These are phyloP conservation scores for Smittium culicis DNA, from an alignment of 371 early-diverging fungal species.

Conservation along the genomic window DNA sequence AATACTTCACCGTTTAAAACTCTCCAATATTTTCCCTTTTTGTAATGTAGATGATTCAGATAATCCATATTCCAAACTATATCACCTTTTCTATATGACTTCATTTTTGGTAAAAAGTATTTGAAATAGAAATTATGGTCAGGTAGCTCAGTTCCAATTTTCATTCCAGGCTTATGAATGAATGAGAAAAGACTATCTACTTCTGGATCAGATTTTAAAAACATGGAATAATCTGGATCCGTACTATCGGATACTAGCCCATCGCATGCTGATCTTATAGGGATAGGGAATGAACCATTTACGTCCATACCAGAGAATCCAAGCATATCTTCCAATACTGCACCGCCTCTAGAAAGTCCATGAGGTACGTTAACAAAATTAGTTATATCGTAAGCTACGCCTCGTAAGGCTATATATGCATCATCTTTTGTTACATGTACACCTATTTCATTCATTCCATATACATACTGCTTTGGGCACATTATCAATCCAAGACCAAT, in stretches of 20 bases:
- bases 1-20: slow-evolving; percentile 43
- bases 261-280: slow-evolving; percentile 38
- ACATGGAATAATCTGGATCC: slow-evolving; percentile 26
- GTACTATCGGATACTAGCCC: slow-evolving; percentile 29
- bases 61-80: slow-evolving; percentile 40
- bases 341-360: slow-evolving; percentile 32
- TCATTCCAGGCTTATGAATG: slow-evolving; percentile 15
- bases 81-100: slow-evolving; percentile 34
- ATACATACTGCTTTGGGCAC: slow-evolving; percentile 57
- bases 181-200: slow-evolving; percentile 19
- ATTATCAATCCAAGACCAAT: slow-evolving; percentile 69
- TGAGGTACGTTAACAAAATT: slow-evolving; percentile 46
- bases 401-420: slow-evolving; percentile 50
- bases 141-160: slow-evolving; percentile 13
- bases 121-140: slow-evolving; percentile 31
- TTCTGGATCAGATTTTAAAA: slow-evolving; percentile 17
- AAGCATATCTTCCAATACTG: slow-evolving; percentile 34
- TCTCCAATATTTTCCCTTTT: slow-evolving; percentile 41
- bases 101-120: slow-evolving; percentile 33
- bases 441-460: slow-evolving; percentile 30
- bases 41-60: slow-evolving; percentile 36
- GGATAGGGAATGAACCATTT: slow-evolving; percentile 42
- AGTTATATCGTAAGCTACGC: slow-evolving; percentile 62
- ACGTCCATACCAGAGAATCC: slow-evolving; percentile 41
- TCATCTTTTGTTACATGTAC: slow-evolving; percentile 22